Conservation (phyloP, 768 basidiomycete genomes). For the Hortiboletus campestris region DNA sequence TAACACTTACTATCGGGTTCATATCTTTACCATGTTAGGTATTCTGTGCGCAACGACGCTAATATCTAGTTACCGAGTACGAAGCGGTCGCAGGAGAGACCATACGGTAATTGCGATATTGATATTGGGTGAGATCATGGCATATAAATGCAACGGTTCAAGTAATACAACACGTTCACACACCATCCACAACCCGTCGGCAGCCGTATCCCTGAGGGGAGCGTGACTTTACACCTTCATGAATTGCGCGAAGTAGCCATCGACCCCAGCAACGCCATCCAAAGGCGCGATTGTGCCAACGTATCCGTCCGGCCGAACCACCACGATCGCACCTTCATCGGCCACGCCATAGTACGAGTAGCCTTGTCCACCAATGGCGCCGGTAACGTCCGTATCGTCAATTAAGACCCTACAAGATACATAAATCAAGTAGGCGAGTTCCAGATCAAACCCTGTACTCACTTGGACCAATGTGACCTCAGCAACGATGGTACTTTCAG, state of each 20-base stretch:
- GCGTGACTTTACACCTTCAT: slow-evolving; percentile 14
- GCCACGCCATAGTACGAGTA: slow-evolving; percentile 52
- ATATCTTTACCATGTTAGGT: too few relatives aligned
- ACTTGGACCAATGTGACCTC: slow-evolving; percentile 44
- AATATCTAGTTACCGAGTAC: too few relatives aligned
- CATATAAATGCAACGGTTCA: too few relatives aligned
- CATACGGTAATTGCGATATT: too few relatives aligned
- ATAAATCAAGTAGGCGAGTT: neutral
- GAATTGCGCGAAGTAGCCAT: slow-evolving; percentile 50
- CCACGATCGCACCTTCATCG: slow-evolving; percentile 27
- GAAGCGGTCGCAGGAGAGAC: too few relatives aligned
- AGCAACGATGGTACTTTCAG: slow-evolving; percentile 33
- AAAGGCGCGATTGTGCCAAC: slow-evolving; percentile 44
- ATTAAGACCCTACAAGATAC: slow-evolving; percentile 49
- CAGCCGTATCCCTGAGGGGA: too few relatives aligned
- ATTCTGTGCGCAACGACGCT: too few relatives aligned
- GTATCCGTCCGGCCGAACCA: slow-evolving; percentile 47
- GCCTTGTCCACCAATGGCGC: slow-evolving; percentile 48
- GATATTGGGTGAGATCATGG: too few relatives aligned
- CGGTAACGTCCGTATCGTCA: slow-evolving; percentile 51
- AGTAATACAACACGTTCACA: too few relatives aligned
- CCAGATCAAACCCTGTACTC: slow-evolving; percentile 4
- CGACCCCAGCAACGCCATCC: slow-evolving; percentile 33
- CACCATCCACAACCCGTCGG: too few relatives aligned
- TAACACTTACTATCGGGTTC: too few relatives aligned